Conservation (phyloP, 768 basidiomycete genomes). For the Pleurotus salmoneostramineus region DNA sequence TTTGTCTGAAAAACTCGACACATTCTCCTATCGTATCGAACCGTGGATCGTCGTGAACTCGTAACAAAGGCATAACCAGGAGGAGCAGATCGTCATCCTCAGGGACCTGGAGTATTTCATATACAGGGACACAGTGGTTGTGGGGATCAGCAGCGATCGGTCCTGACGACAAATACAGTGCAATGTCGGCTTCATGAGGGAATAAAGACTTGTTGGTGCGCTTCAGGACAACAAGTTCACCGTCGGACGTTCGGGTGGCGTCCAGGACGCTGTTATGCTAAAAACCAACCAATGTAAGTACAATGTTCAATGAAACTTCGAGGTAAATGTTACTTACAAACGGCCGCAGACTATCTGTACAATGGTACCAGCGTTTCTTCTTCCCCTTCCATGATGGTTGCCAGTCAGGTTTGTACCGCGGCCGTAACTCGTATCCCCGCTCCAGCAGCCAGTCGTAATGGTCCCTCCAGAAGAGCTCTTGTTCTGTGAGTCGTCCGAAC, state of each 20-base stretch:
- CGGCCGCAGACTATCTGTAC: slow-evolving; percentile 7
- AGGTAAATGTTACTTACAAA: neutral
- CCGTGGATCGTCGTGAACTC: slow-evolving; percentile 13
- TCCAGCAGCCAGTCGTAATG: slow-evolving; percentile 19
- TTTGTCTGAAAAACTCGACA: slow-evolving; percentile 25
- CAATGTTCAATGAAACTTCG: too few species aligned
- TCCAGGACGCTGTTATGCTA: slow-evolving; percentile 18
- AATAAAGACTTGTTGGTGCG: slow-evolving; percentile 9
- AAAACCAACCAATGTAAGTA: neutral
- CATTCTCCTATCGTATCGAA: slow-evolving; percentile 29
- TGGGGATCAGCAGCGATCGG: slow-evolving; percentile 5
- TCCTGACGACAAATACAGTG: slow-evolving; percentile 16
- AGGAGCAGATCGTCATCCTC: slow-evolving; percentile 12
- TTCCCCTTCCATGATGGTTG: slow-evolving; percentile 22
- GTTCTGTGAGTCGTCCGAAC: neutral
- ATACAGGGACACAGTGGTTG: slow-evolving; percentile 27
- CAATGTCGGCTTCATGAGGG: slow-evolving; percentile 24
- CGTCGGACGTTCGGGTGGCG: slow-evolving; percentile 24
- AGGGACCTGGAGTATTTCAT: slow-evolving; percentile 17
- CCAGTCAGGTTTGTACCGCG: slow-evolving; percentile 25
- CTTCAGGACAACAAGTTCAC: slow-evolving; percentile 22
- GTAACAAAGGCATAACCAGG: slow-evolving; percentile 18
- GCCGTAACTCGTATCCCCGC: slow-evolving; percentile 22
- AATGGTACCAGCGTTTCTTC: slow-evolving; percentile 7
- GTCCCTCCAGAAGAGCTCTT: slow-evolving; percentile 20